Evolutionary conservation across 2,329 filamentous ascomycete species (phyloP), one percentile per base, ranked within the genome.

Genomic region (Fusarium odoratissimum): DNA sequence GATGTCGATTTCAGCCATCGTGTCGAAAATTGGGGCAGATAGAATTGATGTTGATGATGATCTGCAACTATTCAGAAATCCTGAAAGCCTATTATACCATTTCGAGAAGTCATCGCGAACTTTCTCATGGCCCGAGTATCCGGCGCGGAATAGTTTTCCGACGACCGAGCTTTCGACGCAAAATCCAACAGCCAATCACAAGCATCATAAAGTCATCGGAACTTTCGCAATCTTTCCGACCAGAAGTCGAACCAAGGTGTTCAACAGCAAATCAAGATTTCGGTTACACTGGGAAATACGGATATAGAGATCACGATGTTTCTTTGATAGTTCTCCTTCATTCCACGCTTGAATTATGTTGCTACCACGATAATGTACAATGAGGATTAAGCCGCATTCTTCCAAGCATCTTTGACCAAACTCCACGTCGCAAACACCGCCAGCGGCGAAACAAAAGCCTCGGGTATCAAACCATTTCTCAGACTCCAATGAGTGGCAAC

Each of bases 361-460:
- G 9, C 23, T 19, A 9, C 12, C 12, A 28, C 9, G 5, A 30
- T 14, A n/a, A 40, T 6, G 12, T 7, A 11, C 28, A 42, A 8
- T 5, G 12, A 14, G 0, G 5, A 44, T 31, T 35, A 61, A 7
- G 38, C 49, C 6, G 40, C 21, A 11, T 19, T 56, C 10, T 13
- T 33, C 63, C 63, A 66, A 16, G 49, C 59, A 30, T 66, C 63
- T 25, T 44, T 63, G 4, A 66, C 42, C 17, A 66, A n/a, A 5
- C 48, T 35, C 58, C 58, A 64, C 13, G 63, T 64, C 21, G 63
- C 59, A 37, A 64, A 66, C 8, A 66, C 48, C 8, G 63, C 48
- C 21, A 66, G 25, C 8, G 58, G 59, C 33, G 58, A 64, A 13
- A 63, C 63, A 28, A 49, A 23, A n/a, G 30, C 12, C 59, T 64